phyloP scores from a whole-genome alignment of 805 yeast species.

The Saturnispora silvae region DNA sequence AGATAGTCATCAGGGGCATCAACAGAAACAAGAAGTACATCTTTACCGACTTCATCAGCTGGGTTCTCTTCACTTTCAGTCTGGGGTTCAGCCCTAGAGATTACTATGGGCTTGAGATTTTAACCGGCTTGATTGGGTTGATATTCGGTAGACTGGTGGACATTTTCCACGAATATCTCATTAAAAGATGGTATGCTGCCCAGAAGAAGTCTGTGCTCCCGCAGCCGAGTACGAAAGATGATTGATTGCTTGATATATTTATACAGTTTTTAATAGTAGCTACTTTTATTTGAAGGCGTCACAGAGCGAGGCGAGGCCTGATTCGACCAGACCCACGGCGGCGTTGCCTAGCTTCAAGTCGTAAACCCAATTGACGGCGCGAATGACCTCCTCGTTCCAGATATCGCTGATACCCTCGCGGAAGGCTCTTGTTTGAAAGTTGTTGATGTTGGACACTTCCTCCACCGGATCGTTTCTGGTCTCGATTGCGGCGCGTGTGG shows the following conservation, averaged over 20 bases:
- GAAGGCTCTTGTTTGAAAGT: slow-evolving; percentile 37
- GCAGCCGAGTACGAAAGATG: too few species aligned
- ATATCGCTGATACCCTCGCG: slow-evolving; percentile 61
- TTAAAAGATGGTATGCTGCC: slow-evolving; percentile 35
- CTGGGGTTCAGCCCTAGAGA: slow-evolving; percentile 64
- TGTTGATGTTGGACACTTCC: slow-evolving; percentile 33
- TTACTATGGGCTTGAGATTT: slow-evolving; percentile 41
- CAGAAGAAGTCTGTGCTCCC: too few species aligned
- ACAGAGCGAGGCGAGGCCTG: slow-evolving; percentile 1
- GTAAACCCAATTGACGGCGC: slow-evolving; percentile 54
- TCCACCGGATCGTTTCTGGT: slow-evolving; percentile 41
- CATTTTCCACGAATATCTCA: slow-evolving; percentile 40
- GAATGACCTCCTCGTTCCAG: slow-evolving; percentile 68
- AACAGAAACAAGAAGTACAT: slow-evolving; percentile 39
- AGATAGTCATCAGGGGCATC: slow-evolving; percentile 43
- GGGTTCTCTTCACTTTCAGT: slow-evolving; percentile 58
- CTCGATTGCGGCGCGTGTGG: slow-evolving; percentile 40
- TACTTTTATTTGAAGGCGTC: too few species aligned
- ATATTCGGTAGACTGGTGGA: slow-evolving; percentile 53
- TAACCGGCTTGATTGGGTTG: slow-evolving; percentile 38
- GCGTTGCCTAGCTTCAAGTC: slow-evolving; percentile 17
- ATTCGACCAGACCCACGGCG: slow-evolving; percentile 10
- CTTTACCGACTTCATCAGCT: slow-evolving; percentile 77
- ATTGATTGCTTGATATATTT: neutral
- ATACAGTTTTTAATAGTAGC: too few species aligned